These are phyloP conservation scores for Cyclostephanos tholiformis DNA, from an alignment of 108 stramenopile species.

Conservation along the genomic window DNA sequence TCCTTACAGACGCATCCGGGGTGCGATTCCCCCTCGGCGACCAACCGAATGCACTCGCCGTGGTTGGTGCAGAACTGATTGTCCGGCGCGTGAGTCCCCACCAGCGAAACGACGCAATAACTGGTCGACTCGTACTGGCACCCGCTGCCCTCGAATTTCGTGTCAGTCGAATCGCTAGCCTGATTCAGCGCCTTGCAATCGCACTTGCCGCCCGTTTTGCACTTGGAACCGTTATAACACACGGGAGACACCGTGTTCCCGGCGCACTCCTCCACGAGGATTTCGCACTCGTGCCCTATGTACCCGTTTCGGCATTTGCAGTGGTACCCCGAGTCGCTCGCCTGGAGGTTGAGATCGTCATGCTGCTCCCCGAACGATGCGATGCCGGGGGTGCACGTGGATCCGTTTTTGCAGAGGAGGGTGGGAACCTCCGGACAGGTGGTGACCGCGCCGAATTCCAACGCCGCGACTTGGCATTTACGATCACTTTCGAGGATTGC, in stretches of 20 bases:
- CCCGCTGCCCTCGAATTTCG: conserved; percentile 23
- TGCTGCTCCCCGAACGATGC: conserved; percentile 19
- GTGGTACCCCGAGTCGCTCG: conserved; percentile 42
- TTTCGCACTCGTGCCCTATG: conserved; percentile 47
- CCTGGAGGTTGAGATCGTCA: conserved; percentile 29
- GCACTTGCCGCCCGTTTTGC: conserved; percentile 9
- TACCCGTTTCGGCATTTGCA: conserved; percentile 38
- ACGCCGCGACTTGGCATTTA: not conserved
- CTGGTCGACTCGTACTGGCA: conserved; percentile 34
- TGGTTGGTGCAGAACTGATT: conserved; percentile 43
- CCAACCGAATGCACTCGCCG: conserved; percentile 24
- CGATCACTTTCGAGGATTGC: no score
- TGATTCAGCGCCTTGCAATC: conserved; percentile 24
- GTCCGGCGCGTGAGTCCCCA: conserved; percentile 26
- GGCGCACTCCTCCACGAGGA: conserved; percentile 23
- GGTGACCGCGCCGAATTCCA: not conserved
- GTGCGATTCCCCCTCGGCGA: conserved; percentile 18
- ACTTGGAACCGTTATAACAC: conserved; percentile 40
- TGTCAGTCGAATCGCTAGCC: not conserved
- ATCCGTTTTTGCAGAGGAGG: conserved; percentile 35
- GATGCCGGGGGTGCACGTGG: conserved; percentile 26
- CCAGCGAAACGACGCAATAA: conserved; percentile 24
- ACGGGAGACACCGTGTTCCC: not conserved
- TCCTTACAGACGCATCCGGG: conserved; percentile 37
- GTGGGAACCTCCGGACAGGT: conserved; percentile 35